A percentile compares a stretch with the other conserved stretches of the same genome.
phyloP scores from a whole-genome alignment of 1,139 yeast species.

The Yamadazyma kanchanaburiensis region DNA sequence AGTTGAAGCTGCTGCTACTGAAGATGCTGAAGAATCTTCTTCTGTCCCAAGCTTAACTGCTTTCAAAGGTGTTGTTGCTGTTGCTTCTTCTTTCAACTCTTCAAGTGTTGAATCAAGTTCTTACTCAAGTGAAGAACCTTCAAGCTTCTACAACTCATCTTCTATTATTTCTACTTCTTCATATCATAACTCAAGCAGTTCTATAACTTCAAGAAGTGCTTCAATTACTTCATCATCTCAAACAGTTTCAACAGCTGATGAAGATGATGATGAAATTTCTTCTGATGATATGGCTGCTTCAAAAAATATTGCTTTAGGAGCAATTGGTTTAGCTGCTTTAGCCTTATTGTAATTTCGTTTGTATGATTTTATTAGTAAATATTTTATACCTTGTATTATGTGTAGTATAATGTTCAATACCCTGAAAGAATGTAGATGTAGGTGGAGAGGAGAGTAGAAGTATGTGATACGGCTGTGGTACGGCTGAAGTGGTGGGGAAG shows the following conservation, averaged over 20 bases:
- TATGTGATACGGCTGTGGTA: too few relatives aligned
- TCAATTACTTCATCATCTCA: slow-evolving; percentile 12
- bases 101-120: slow-evolving; percentile 9
- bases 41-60: slow-evolving; percentile 24
- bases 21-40: slow-evolving; percentile 12
- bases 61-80: slow-evolving; percentile 45
- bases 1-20: slow-evolving; percentile 8
- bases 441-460: too few relatives aligned
- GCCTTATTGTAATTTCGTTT: slow-evolving; percentile 36
- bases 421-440: too few relatives aligned
- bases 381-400: slow-evolving; percentile 13
- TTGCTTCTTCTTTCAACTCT: slow-evolving; percentile 33
- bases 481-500: too few relatives aligned
- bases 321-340: slow-evolving; percentile 46
- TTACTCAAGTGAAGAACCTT: slow-evolving; percentile 5
- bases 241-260: slow-evolving; percentile 14
- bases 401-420: too few relatives aligned
- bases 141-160: slow-evolving; percentile 9
- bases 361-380: slow-evolving; percentile 10
- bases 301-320: slow-evolving; percentile 31
- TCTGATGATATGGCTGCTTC: slow-evolving; percentile 31
- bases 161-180: slow-evolving; percentile 6
- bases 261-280: slow-evolving; percentile 8
- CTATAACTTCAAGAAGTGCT: slow-evolving; percentile 6
- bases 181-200: slow-evolving; percentile 9